Evolutionary conservation across 768 basidiomycete species (phyloP), one percentile per base, ranked within the genome.

Genomic region (Mrakia frigida): DNA sequence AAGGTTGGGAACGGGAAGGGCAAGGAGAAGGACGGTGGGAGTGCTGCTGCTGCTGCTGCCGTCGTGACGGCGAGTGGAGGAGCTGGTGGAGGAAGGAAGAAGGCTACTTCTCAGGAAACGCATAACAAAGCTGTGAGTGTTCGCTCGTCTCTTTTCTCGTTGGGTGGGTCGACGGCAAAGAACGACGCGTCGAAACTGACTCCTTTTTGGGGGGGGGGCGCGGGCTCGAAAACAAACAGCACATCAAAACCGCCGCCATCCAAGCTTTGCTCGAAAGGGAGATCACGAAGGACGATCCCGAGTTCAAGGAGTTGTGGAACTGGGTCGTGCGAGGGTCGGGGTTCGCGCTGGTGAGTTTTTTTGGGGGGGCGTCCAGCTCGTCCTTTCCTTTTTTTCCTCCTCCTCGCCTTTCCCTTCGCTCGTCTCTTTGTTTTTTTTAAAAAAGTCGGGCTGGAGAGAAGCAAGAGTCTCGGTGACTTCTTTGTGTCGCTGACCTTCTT

Each of bases 221-320:
- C 14, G 63, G 33, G 6, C 2, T 39, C 7, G n/a, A 10, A 28
- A 14, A 6, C 21, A 11, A 18, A 16, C 33, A 65, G 63, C 63
- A 65, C 63, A 65, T 65, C 63, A 65, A 65, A 65, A 65, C 63
- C 14, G 63, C 63, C 35, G 31, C 63, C 11, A n/a, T 65, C 63
- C 63, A 65, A 35, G 63, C 63, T 21, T 16, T 65, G 10, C 63
- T 65, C 11, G 63, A 65, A 16, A n/a, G 63, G 31, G 63, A 39
- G 0, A 39, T 65, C 63, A 65, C 63, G 18, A 65, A 65, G 37
- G 63, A 65, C 6, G 33, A 65, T 39, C 63, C 63, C 6, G 63
- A 65, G 31, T 65, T 65, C 35, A 65, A 65, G 63, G 63, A 65
- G 33, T 21, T 65, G 18, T 65, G 63, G 63, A 65, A 65, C 37